These are phyloP conservation scores for Wickerhamiella sorbophila DNA, from an alignment of 805 yeast species.

Conservation along the genomic window DNA sequence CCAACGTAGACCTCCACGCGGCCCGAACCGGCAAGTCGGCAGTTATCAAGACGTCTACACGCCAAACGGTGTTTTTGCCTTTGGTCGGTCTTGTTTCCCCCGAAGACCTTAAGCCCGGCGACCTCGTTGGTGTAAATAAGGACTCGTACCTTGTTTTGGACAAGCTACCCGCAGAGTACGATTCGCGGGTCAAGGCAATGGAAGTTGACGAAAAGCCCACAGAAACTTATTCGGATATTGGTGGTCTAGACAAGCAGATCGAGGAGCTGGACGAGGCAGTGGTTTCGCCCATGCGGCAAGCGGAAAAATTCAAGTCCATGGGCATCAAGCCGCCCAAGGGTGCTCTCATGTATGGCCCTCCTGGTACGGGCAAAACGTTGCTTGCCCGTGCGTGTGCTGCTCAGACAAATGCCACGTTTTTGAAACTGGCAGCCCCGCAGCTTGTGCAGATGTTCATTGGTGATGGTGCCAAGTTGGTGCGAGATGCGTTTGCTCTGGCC, in stretches of 20 bases:
- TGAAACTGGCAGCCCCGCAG: conserved; percentile 95
- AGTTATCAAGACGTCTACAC: conserved; percentile 90
- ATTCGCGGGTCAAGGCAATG: conserved; percentile 96
- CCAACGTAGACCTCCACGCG: conserved; percentile 85
- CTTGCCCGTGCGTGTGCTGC: conserved; percentile 98
- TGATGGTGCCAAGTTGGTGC: conserved; percentile 94
- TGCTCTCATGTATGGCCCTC: conserved; percentile 97
- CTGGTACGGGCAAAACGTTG: conserved; percentile 97
- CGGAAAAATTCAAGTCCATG: conserved; percentile 82
- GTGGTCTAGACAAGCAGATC: conserved; percentile 95
- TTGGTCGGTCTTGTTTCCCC: conserved; percentile 93
- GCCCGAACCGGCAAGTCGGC: conserved; percentile 93
- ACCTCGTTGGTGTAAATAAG: conserved; percentile 92
- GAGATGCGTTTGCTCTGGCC: conserved; percentile 95
- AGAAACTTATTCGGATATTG: conserved; percentile 92
- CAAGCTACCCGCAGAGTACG: conserved; percentile 93
- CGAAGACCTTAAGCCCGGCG: conserved; percentile 86
- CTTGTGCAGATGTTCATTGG: conserved; percentile 97
- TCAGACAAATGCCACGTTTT: conserved; percentile 92
- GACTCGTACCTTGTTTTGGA: conserved; percentile 89
- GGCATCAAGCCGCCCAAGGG: conserved; percentile 98
- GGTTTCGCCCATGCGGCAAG: conserved; percentile 95
- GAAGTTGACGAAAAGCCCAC: conserved; percentile 98
- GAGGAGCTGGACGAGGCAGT: conserved; percentile 98
- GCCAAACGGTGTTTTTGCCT: conserved; percentile 95